Percentiles rank a stretch among this genome's conserved stretches.
These are phyloP conservation scores for Leccinum sublutescens DNA, from an alignment of 768 basidiomycete genomes.

Conservation along the genomic window DNA sequence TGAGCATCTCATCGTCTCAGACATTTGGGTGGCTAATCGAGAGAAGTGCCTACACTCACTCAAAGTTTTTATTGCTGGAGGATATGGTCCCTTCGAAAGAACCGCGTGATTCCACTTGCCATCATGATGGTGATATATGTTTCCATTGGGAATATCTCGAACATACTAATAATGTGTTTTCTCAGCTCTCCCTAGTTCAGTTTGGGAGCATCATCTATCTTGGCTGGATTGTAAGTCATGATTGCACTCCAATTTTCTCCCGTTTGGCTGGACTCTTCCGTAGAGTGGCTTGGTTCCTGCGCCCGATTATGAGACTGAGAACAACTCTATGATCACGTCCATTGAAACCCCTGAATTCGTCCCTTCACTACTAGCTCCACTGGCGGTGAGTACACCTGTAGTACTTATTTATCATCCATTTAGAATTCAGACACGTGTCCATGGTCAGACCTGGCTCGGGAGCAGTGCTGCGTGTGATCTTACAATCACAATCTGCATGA, in stretches of 20 bases:
- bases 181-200: constrained; percentile 24
- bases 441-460: no score
- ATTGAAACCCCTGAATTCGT: not conserved
- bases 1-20: not conserved
- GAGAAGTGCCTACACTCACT: not conserved
- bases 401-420: not conserved
- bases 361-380: no score
- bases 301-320: no score
- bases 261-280: no score
- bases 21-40: not conserved
- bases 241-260: no score
- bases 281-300: no score
- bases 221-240: not conserved
- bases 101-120: not conserved
- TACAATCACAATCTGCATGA: not conserved
- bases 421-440: not conserved
- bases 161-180: not conserved
- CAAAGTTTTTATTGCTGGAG: constrained; percentile 27
- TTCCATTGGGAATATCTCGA: not conserved
- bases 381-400: constrained; percentile 1
- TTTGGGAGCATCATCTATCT: constrained; percentile 10
- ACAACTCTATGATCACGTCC: not conserved
- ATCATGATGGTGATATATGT: constrained; percentile 20
- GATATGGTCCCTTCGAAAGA: constrained; percentile 11
- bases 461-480: not conserved